These are phyloP conservation scores for Aegilops tauschii DNA, from an alignment of 176 grass and related monocot species.

Conservation along the genomic window DNA sequence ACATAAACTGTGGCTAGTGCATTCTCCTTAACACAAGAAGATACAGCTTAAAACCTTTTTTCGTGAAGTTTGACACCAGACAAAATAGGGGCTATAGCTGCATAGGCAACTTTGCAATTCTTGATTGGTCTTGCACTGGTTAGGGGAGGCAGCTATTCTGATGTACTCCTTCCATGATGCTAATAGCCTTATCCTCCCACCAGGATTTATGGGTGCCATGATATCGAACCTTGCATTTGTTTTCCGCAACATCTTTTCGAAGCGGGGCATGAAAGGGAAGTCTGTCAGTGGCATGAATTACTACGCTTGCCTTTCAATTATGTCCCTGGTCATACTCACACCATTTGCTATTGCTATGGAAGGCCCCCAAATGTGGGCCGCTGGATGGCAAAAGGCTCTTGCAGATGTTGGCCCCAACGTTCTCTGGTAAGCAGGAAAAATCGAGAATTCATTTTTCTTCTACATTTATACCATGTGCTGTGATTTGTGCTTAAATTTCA, in stretches of 20 bases:
- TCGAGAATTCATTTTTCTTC: slow-evolving; percentile 9
- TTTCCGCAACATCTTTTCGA: slow-evolving; percentile 92
- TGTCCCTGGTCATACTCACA: slow-evolving; percentile 82
- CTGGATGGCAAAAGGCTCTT: slow-evolving; percentile 84
- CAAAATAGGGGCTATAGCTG: not conserved
- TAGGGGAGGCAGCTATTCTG: slow-evolving; percentile 3
- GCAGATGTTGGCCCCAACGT: slow-evolving; percentile 73
- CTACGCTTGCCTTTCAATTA: slow-evolving; percentile 84
- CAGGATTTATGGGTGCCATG: slow-evolving; percentile 98
- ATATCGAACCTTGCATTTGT: slow-evolving; percentile 98
- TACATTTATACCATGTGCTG: not conserved
- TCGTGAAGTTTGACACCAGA: not conserved
- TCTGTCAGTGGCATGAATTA: slow-evolving; percentile 96
- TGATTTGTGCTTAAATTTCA: not conserved
- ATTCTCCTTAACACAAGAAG: not conserved
- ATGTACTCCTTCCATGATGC: slow-evolving; percentile 6
- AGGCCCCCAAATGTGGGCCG: slow-evolving; percentile 80
- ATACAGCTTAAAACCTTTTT: not conserved
- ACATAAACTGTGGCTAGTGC: not conserved
- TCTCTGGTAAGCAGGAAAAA: slow-evolving; percentile 57
- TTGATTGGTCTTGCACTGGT: not conserved
- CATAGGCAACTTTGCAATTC: slow-evolving; percentile 9
- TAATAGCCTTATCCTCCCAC: slow-evolving; percentile 28
- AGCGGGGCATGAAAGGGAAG: slow-evolving; percentile 94
- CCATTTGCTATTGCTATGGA: slow-evolving; percentile 93